Percentiles rank a stretch among this genome's conserved stretches.
Evolutionary conservation across 1,284 basidiomycete species (phyloP).

Genomic region (Cryptococcus sp.): DNA sequence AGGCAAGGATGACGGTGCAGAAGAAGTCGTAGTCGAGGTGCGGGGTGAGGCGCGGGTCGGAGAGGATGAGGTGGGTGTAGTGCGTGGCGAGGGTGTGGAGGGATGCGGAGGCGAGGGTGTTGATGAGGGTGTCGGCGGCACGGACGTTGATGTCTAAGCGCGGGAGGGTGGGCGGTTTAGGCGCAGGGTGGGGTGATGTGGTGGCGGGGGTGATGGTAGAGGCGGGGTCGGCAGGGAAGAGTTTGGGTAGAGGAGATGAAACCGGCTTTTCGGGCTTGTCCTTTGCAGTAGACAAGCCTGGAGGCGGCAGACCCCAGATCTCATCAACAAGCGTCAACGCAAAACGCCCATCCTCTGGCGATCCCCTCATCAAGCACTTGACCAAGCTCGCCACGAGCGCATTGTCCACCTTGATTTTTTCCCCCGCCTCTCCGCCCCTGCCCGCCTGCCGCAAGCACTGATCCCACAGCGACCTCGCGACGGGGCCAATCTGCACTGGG

Average conservation of each 20-base stretch:
- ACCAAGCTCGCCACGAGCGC: conserved; percentile 27
- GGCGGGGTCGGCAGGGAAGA: not conserved
- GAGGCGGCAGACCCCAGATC: conserved; percentile 31
- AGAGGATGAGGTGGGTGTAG: conserved; percentile 29
- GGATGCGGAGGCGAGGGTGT: conserved; percentile 15
- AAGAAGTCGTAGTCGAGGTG: conserved; percentile 22
- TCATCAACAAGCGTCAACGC: conserved; percentile 27
- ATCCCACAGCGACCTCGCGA: conserved; percentile 30
- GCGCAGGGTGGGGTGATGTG: not conserved
- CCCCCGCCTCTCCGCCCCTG: not conserved
- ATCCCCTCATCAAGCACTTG: conserved; percentile 23
- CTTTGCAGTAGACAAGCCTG: conserved; percentile 13
- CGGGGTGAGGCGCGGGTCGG: not conserved
- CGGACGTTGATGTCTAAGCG: conserved; percentile 12
- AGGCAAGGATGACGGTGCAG: conserved; percentile 21
- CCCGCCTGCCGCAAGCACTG: conserved; percentile 30
- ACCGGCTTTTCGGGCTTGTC: not conserved
- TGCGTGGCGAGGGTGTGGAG: conserved; percentile 24
- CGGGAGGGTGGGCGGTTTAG: conserved; percentile 2
- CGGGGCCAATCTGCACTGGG: conserved; percentile 16
- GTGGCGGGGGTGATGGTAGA: not conserved
- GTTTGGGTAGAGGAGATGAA: not conserved
- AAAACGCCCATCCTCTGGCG: conserved; percentile 31
- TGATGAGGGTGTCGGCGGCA: conserved; percentile 27
- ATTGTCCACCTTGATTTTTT: conserved; percentile 27